These are phyloP conservation scores for Diddensiella santjacobensis DNA, from an alignment of 805 yeast genomes.

Conservation along the genomic window DNA sequence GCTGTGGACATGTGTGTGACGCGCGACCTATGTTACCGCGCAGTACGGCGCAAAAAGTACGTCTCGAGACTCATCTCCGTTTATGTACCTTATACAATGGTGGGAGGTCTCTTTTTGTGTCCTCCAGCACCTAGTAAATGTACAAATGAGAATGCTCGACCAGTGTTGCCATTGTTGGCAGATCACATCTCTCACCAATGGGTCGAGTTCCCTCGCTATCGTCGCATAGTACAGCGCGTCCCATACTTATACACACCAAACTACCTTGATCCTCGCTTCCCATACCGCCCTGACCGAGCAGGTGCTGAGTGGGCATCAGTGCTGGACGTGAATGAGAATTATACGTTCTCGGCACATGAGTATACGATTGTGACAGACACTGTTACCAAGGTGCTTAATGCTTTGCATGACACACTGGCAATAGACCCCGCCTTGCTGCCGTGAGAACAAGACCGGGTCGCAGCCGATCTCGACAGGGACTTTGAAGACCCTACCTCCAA, in stretches of 20 bases:
- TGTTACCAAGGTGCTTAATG: constrained; percentile 26
- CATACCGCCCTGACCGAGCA: constrained; percentile 14
- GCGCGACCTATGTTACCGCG: constrained; percentile 45
- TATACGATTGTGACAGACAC: constrained; percentile 33
- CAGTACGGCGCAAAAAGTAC: constrained; percentile 58
- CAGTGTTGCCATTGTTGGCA: constrained; percentile 57
- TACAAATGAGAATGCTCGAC: constrained; percentile 33
- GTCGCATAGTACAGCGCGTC: constrained; percentile 41
- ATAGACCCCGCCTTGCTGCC: constrained; percentile 15
- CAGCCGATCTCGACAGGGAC: constrained; percentile 9
- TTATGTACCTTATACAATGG: constrained; percentile 54
- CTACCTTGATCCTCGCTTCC: constrained; percentile 26
- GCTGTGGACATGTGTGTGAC: constrained; percentile 24
- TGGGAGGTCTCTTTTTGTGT: constrained; percentile 62
- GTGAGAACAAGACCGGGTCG: constrained; percentile 25
- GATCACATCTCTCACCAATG: constrained; percentile 49
- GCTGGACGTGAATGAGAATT: constrained; percentile 49
- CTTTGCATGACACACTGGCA: constrained; percentile 16
- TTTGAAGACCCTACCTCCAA: not conserved
- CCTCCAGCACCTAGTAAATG: constrained; percentile 30
- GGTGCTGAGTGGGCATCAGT: constrained; percentile 45
- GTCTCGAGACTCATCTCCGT: constrained; percentile 42
- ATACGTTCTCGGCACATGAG: constrained; percentile 42
- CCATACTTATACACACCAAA: constrained; percentile 58
- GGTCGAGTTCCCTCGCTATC: constrained; percentile 30